phyloP scores from a whole-genome alignment of 2,329 filamentous ascomycete species.

The Colletotrichum siamense region DNA sequence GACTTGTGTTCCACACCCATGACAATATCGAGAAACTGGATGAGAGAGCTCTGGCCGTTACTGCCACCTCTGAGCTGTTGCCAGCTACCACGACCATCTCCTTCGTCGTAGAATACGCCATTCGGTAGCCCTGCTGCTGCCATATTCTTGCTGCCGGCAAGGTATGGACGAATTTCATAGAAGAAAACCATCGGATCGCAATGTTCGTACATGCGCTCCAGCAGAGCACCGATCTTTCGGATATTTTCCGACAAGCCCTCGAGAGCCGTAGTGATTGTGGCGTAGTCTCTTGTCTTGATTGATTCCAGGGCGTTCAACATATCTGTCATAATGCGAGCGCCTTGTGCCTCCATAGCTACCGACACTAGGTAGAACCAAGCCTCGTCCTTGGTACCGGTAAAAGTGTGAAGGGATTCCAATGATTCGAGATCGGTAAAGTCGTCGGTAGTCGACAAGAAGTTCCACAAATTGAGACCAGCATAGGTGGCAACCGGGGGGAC shows the following conservation, averaged over 20 bases:
- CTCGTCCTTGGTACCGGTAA: slow-evolving; percentile 88
- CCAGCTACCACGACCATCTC: slow-evolving; percentile 69
- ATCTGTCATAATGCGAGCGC: slow-evolving; percentile 74
- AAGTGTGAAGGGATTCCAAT: slow-evolving; percentile 76
- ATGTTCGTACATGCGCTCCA: slow-evolving; percentile 87
- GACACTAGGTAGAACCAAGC: slow-evolving; percentile 95
- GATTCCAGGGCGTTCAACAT: slow-evolving; percentile 81
- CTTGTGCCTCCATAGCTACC: slow-evolving; percentile 86
- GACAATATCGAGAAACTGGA: slow-evolving; percentile 91
- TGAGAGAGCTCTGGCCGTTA: slow-evolving; percentile 90
- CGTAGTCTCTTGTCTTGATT: slow-evolving; percentile 64
- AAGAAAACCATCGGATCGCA: slow-evolving; percentile 91
- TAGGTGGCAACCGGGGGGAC: slow-evolving; percentile 92
- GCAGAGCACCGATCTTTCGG: slow-evolving; percentile 68
- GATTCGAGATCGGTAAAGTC: slow-evolving; percentile 72
- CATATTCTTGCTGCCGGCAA: slow-evolving; percentile 96
- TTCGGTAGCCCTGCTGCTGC: slow-evolving; percentile 79
- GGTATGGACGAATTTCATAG: slow-evolving; percentile 83
- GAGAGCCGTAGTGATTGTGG: slow-evolving; percentile 67
- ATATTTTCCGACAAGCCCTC: slow-evolving; percentile 70
- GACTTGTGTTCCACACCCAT: slow-evolving; percentile 79
- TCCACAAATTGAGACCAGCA: slow-evolving; percentile 87
- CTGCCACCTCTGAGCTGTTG: slow-evolving; percentile 85
- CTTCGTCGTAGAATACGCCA: slow-evolving; percentile 85
- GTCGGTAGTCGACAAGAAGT: slow-evolving; percentile 67